A percentile compares a stretch with the other conserved stretches of the same genome.
Evolutionary conservation across 1,284 basidiomycete genomes (phyloP).

Genomic region (Cutaneotrichosporon sp.): DNA sequence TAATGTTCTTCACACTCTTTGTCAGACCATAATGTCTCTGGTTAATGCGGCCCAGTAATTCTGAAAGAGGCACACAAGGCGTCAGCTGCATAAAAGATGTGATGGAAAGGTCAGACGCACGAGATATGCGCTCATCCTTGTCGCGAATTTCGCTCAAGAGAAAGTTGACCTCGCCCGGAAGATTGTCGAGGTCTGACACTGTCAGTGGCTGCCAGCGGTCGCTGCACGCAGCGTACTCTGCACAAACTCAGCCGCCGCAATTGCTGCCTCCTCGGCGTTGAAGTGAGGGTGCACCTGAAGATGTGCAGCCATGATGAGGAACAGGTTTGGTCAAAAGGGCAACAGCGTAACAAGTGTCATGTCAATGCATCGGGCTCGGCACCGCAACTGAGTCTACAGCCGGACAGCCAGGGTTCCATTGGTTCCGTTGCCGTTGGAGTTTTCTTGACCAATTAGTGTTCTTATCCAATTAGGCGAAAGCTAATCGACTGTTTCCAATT

Average conservation of each 20-base stretch:
- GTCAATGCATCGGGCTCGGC: too few species aligned
- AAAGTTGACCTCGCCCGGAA: slow-evolving; percentile 66
- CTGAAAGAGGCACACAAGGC: slow-evolving; percentile 12
- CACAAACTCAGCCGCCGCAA: slow-evolving; percentile 63
- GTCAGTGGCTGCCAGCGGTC: background rate
- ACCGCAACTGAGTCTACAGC: too few species aligned
- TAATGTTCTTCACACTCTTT: slow-evolving; percentile 25
- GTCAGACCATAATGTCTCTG: slow-evolving; percentile 37
- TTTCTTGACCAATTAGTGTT: too few species aligned
- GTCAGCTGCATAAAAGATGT: background rate
- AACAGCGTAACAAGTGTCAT: background rate
- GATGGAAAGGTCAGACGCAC: slow-evolving; percentile 20
- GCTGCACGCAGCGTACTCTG: slow-evolving; percentile 53
- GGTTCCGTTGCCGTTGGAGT: too few species aligned
- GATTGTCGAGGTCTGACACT: slow-evolving; percentile 62
- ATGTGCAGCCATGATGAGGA: too few species aligned
- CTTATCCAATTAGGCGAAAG: too few species aligned
- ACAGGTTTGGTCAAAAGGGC: background rate
- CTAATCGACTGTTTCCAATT: too few species aligned
- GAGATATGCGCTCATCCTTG: slow-evolving; percentile 45
- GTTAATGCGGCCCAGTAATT: slow-evolving; percentile 37
- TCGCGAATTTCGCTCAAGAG: slow-evolving; percentile 63
- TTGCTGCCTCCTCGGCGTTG: slow-evolving; percentile 62
- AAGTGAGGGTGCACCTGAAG: slow-evolving; percentile 38
- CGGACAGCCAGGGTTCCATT: too few species aligned